Evolutionary conservation across 768 basidiomycete species (phyloP).

Genomic region (Hericium erinaceus): DNA sequence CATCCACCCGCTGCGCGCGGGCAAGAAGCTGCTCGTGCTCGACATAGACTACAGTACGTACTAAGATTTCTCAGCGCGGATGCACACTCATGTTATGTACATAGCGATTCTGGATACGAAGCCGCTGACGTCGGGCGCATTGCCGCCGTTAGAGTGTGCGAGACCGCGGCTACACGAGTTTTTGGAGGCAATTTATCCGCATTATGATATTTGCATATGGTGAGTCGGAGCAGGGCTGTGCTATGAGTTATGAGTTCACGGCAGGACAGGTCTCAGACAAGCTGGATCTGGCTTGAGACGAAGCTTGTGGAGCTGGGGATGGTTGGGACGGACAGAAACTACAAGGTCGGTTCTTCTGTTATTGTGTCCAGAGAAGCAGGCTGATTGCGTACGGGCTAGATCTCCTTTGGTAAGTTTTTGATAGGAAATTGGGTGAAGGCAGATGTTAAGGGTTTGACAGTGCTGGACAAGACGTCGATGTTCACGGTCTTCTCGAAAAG

Average conservation of each 20-base stretch:
- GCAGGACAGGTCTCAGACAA: constrained; percentile 64
- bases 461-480: constrained; percentile 84
- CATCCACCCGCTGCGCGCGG: constrained; percentile 66
- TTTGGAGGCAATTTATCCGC: constrained; percentile 66
- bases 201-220: constrained; percentile 91
- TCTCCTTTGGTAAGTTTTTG: constrained; percentile 10
- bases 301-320: constrained; percentile 84
- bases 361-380: too few species aligned
- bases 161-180: constrained; percentile 81
- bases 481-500: constrained; percentile 76
- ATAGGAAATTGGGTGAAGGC: not conserved
- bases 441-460: constrained; percentile 24
- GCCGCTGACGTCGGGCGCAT: constrained; percentile 69
- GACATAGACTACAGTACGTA: constrained; percentile 81
- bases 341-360: too few species aligned
- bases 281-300: constrained; percentile 84
- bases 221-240: constrained; percentile 14
- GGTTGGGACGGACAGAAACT: constrained; percentile 60
- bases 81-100: not conserved
- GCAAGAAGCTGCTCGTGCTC: constrained; percentile 75
- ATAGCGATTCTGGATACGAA: constrained; percentile 79
- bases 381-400: not conserved
- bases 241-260: not conserved
- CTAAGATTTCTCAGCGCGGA: not conserved
- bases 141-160: constrained; percentile 76